Evolutionary conservation across 2,329 filamentous ascomycete species (phyloP).

Genomic region (Phoma sp.): DNA sequence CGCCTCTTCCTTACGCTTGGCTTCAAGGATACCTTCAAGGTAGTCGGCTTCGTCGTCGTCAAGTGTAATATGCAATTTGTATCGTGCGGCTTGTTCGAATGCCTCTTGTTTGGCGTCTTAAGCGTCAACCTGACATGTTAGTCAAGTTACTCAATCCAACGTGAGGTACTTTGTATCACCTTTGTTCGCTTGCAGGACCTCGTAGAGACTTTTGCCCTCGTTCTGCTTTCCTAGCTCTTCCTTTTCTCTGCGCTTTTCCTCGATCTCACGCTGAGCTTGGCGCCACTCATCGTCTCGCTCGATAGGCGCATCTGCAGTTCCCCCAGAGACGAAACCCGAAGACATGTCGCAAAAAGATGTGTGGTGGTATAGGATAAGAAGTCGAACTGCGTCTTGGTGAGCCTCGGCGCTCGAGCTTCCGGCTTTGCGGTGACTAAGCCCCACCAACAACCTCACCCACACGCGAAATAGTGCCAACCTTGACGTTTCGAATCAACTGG

Average conservation of each 20-base stretch:
- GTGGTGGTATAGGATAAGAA: background rate
- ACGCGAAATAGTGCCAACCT: no score
- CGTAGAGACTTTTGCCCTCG: conserved; percentile 71
- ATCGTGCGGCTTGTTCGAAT: conserved; percentile 77
- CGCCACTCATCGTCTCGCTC: conserved; percentile 67
- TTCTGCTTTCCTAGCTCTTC: conserved; percentile 59
- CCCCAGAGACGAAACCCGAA: conserved; percentile 62
- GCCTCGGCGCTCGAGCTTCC: conserved; percentile 8
- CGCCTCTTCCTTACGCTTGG: conserved; percentile 63
- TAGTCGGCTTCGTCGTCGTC: conserved; percentile 84
- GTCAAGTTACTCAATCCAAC: background rate
- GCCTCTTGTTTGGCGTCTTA: conserved; percentile 82
- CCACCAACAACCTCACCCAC: no score
- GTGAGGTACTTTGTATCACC: conserved; percentile 53
- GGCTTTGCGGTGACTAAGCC: conserved; percentile 12
- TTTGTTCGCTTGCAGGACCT: conserved; percentile 83
- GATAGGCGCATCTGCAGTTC: conserved; percentile 52
- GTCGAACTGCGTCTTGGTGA: no score
- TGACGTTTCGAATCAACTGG: background rate
- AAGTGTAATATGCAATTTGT: conserved; percentile 80
- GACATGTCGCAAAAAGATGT: conserved; percentile 38
- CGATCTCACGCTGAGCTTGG: conserved; percentile 69
- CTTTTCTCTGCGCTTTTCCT: conserved; percentile 64
- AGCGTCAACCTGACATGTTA: conserved; percentile 44
- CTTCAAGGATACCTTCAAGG: conserved; percentile 66